Evolutionary conservation across 2,329 filamentous ascomycete genomes (phyloP), one percentile per base, ranked within the genome.

Genomic region (Fusarium euwallaceae): DNA sequence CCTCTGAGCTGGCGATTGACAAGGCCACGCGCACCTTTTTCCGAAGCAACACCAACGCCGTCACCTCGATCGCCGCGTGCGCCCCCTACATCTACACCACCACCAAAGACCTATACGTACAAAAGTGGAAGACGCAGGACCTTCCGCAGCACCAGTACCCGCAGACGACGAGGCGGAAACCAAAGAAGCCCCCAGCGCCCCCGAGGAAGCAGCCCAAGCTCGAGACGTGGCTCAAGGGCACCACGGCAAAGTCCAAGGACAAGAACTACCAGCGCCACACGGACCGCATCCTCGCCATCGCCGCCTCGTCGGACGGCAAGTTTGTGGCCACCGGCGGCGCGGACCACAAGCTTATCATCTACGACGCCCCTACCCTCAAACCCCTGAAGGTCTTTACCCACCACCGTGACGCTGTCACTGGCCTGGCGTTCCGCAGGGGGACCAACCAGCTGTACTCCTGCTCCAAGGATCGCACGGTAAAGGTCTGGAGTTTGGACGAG

Each of bases 381-480:
- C 94, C 95, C 0, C 84, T 97, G 76, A 93, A 93, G 77, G 91
- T 96, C 4, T 97, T 98, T 82, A 92, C 91, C n/a, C 95, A 98
- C 70, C 97, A 99, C 84, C 91, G 97, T 70, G 97, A 97, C 79
- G 90, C 94, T 17, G 91, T 99, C 61, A 96, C 94, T 8, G 92
- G 93, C 1, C 86, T 99, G 20, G 93, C 92, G 1, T 99, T 99
- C 81, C 92, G 95, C 41, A 89, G 94, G 72, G 94, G 93, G 60
- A 95, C 94, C 17, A 97, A 98, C 80, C 95, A 98, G 83, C 86
- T 99, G 22, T 99, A 97, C 85, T 97, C 95, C 4, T 93, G 93
- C 67, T 97, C 94, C 64, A 94, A 93, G 79, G 97, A 99, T 83
- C 91, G 97, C 48, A 98, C 96, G 4, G 93, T 99, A 81, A 98